phyloP scores from a whole-genome alignment of 225 moss, liverwort and hornwort species.

The Polytrichum commune region DNA sequence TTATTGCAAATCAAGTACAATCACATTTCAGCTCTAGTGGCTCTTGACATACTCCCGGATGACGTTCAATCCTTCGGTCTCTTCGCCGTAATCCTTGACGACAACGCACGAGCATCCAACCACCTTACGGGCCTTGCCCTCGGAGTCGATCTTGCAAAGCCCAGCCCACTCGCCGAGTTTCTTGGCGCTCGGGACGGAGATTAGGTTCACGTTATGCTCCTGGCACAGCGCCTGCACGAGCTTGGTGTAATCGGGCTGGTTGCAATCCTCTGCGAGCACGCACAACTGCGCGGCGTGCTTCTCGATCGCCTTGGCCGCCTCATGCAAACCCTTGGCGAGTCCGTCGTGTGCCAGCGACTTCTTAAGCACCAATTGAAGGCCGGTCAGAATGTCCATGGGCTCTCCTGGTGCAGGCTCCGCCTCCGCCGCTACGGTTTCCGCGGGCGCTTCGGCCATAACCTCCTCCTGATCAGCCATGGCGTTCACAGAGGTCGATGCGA shows the following conservation, averaged over 20 bases:
- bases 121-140: conserved; percentile 54
- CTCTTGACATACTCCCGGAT: conserved; percentile 50
- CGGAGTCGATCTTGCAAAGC: conserved; percentile 47
- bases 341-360: conserved; percentile 55
- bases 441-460: conserved; percentile 18
- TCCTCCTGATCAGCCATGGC: conserved; percentile 47
- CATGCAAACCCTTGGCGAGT: conserved; percentile 47
- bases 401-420: conserved; percentile 39
- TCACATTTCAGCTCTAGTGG: conserved; percentile 19
- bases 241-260: conserved; percentile 59
- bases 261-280: conserved; percentile 57
- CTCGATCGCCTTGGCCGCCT: conserved; percentile 56
- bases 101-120: conserved; percentile 50
- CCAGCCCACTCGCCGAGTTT: conserved; percentile 57
- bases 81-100: conserved; percentile 53
- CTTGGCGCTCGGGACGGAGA: conserved; percentile 46
- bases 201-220: conserved; percentile 52
- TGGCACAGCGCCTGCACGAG: conserved; percentile 53
- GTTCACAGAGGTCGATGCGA: background rate
- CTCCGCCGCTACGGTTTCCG: conserved; percentile 15
- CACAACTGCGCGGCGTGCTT: conserved; percentile 62
- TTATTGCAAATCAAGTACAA: conserved; percentile 2
- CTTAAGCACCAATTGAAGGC: conserved; percentile 43
- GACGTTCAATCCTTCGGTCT: conserved; percentile 49
- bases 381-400: conserved; percentile 59